Evolutionary conservation across 139 green algal genomes (phyloP).

Genomic region (Tetradesmus lagerheimii): DNA sequence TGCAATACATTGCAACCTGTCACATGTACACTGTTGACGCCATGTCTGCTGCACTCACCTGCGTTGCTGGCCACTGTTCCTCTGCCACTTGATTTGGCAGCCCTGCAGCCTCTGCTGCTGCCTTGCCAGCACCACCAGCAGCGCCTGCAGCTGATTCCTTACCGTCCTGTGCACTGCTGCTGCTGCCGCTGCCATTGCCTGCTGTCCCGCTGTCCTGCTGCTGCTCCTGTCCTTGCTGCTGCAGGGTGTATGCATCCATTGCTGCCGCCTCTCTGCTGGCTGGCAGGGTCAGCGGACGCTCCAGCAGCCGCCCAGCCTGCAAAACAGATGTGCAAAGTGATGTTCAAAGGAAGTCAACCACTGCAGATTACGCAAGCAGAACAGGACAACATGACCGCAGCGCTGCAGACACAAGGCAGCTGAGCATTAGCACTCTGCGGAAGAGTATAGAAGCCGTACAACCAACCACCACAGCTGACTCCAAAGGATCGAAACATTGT

Average conservation of each 20-base stretch:
- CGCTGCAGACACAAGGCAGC: background rate
- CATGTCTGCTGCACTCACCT: background rate
- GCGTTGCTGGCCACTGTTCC: background rate
- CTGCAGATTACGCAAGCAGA: background rate
- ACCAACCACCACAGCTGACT: too few species aligned
- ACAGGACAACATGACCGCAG: background rate
- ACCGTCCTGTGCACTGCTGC: background rate
- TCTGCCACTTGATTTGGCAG: slow-evolving; percentile 7
- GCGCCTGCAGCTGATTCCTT: background rate
- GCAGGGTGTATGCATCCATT: slow-evolving; percentile 25
- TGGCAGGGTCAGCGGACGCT: slow-evolving; percentile 20
- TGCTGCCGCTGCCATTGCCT: background rate
- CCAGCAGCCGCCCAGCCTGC: slow-evolving; percentile 8
- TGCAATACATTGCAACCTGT: background rate
- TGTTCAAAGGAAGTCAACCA: too few species aligned
- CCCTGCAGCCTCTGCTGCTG: background rate
- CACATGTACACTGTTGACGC: too few species aligned
- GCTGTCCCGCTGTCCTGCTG: background rate
- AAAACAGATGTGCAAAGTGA: background rate
- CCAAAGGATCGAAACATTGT: too few species aligned
- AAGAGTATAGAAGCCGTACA: too few species aligned
- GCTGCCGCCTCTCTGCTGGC: slow-evolving; percentile 19
- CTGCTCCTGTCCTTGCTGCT: background rate
- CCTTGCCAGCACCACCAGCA: background rate
- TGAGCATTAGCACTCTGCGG: too few species aligned